phyloP scores from a whole-genome alignment of 306 rosid species.

The Begonia masoniana region DNA sequence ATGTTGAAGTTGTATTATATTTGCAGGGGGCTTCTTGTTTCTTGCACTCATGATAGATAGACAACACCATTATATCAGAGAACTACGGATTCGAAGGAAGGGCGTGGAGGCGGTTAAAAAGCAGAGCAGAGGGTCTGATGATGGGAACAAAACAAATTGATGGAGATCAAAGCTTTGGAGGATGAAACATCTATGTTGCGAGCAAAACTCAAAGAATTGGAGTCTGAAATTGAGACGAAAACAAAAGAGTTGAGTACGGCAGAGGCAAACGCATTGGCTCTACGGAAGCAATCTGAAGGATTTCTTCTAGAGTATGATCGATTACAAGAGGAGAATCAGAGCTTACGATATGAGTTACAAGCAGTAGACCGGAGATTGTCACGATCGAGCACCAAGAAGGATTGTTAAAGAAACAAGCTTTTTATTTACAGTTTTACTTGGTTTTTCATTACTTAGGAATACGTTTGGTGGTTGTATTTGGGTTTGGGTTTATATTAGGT shows the following conservation, averaged over 20 bases:
- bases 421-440: not conserved
- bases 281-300: conserved; percentile 93
- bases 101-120: conserved; percentile 73
- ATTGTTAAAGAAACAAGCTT: conserved; percentile 25
- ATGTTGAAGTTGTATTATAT: not conserved
- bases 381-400: conserved; percentile 56
- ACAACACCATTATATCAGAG: conserved; percentile 78
- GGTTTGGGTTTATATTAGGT: too few relatives aligned
- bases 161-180: conserved; percentile 44
- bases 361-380: conserved; percentile 25
- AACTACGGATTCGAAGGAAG: conserved; percentile 74
- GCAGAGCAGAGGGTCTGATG: conserved; percentile 48
- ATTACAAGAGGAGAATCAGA: conserved; percentile 78
- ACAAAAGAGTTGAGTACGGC: conserved; percentile 42
- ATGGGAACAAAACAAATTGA: conserved; percentile 30
- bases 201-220: conserved; percentile 37
- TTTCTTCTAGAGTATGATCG: conserved; percentile 91
- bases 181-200: conserved; percentile 33
- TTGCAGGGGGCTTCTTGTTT: conserved; percentile 65
- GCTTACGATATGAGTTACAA: conserved; percentile 46
- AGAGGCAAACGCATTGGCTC: conserved; percentile 58
- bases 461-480: too few relatives aligned
- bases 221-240: conserved; percentile 48
- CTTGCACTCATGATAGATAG: conserved; percentile 83
- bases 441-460: too few relatives aligned